A percentile compares a stretch with the other conserved stretches of the same genome.
Evolutionary conservation across 805 yeast species (phyloP).

Genomic region (Starmerella apicola): DNA sequence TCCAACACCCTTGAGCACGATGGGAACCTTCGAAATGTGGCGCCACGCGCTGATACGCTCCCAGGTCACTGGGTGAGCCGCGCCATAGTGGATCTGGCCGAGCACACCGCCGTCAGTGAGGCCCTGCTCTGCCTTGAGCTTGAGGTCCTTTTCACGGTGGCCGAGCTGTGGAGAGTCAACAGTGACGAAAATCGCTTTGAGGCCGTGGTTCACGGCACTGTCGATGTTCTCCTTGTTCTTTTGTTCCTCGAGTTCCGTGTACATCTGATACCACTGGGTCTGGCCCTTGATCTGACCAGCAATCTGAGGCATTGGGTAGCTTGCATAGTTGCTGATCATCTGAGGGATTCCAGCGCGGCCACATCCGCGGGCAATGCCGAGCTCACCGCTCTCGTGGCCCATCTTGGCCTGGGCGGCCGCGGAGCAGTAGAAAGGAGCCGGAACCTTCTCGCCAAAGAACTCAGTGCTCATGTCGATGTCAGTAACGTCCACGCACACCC

Average conservation of each 20-base stretch:
- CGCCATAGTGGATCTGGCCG: conserved; percentile 42
- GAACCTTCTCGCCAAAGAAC: conserved; percentile 57
- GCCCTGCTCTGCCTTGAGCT: conserved; percentile 5
- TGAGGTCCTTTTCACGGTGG: conserved; percentile 73
- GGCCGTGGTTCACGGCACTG: conserved; percentile 53
- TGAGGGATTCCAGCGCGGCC: conserved; percentile 61
- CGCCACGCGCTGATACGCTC: conserved; percentile 30
- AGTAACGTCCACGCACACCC: conserved; percentile 67
- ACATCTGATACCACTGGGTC: conserved; percentile 78
- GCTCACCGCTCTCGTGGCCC: conserved; percentile 90
- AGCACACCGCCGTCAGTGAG: background rate
- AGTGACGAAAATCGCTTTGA: conserved; percentile 74
- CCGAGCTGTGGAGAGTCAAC: conserved; percentile 81
- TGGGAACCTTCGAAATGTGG: conserved; percentile 20
- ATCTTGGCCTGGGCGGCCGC: conserved; percentile 87
- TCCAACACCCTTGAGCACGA: conserved; percentile 71
- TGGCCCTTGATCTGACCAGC: conserved; percentile 62
- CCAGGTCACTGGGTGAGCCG: conserved; percentile 26
- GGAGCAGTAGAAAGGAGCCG: conserved; percentile 74
- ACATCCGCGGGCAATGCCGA: conserved; percentile 72
- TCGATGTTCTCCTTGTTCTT: conserved; percentile 44
- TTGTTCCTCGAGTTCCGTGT: conserved; percentile 70
- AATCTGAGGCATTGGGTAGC: conserved; percentile 77
- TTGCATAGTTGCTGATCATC: conserved; percentile 87
- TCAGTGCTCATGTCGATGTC: conserved; percentile 55